Conservation (phyloP, 2,329 filamentous ascomycete species). For the Microascus cirrosus region DNA sequence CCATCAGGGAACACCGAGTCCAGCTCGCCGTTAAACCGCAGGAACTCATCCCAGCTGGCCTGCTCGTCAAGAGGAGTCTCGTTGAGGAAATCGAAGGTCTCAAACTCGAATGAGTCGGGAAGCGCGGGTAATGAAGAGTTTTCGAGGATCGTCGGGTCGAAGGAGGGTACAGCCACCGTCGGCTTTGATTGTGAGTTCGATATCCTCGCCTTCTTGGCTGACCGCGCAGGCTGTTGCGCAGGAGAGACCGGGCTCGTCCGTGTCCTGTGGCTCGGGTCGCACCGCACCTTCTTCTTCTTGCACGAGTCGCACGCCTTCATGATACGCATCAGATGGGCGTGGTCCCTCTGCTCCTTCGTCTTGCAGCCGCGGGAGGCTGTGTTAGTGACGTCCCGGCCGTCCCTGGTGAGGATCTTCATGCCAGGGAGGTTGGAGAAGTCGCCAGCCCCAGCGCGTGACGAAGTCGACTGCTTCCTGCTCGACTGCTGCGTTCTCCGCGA, state of each 20-base stretch:
- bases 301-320: slow-evolving; percentile 57
- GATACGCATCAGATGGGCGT: slow-evolving; percentile 55
- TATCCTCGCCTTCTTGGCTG: not conserved
- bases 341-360: slow-evolving; percentile 57
- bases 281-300: slow-evolving; percentile 51
- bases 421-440: slow-evolving; percentile 46
- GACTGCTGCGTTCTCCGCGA: slow-evolving; percentile 9
- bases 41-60: slow-evolving; percentile 1
- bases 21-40: not conserved
- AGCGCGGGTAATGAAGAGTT: not conserved
- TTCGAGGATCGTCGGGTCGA: not conserved
- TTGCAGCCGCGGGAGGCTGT: slow-evolving; percentile 51
- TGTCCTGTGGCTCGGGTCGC: slow-evolving; percentile 45
- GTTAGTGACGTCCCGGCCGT: slow-evolving; percentile 52
- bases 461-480: not conserved
- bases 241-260: slow-evolving; percentile 17
- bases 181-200: not conserved
- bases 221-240: not conserved
- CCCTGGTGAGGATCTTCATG: slow-evolving; percentile 57
- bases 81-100: not conserved
- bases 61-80: not conserved
- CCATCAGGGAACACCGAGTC: not conserved
- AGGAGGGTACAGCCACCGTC: not conserved
- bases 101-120: not conserved
- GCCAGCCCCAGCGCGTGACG: slow-evolving; percentile 3